phyloP scores from a whole-genome alignment of 75 land plant genomes.

The Pinus tabuliformis region DNA sequence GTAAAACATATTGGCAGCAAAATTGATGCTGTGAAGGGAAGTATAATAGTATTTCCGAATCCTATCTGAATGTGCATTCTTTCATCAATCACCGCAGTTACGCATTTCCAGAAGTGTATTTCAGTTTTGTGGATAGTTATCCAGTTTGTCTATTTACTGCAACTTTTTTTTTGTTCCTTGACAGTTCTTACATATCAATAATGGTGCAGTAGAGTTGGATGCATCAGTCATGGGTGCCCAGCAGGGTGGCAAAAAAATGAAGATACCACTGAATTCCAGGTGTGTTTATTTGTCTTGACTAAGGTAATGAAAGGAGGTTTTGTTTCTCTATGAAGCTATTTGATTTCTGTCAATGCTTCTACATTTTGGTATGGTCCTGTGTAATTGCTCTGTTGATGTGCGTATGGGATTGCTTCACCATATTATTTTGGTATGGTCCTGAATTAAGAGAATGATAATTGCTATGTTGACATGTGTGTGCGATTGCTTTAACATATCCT shows the following conservation, averaged over 20 bases:
- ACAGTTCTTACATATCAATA: conserved; percentile 84
- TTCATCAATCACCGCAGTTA: not conserved
- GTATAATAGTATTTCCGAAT: not conserved
- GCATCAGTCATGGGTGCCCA: conserved; percentile 75
- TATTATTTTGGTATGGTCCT: not conserved
- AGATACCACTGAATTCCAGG: conserved; percentile 97
- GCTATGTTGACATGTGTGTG: not conserved
- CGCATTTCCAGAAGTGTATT: not conserved
- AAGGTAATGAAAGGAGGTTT: not conserved
- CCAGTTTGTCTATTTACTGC: not conserved
- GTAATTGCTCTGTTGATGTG: not conserved
- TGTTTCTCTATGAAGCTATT: not conserved
- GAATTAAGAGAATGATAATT: not conserved
- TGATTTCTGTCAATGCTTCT: not conserved
- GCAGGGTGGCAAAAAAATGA: conserved; percentile 74
- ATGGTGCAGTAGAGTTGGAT: conserved; percentile 93
- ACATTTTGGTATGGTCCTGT: not conserved
- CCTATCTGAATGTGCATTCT: not conserved
- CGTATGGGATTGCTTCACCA: too few relatives aligned
- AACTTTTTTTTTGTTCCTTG: conserved; percentile 2
- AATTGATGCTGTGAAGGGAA: not conserved
- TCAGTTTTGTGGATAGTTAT: not conserved
- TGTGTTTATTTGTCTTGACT: conserved; percentile 6
- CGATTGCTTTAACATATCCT: too few relatives aligned
- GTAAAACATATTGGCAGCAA: not conserved